Conservation (phyloP, 495 filamentous ascomycete species). For the Platismatia glauca region DNA sequence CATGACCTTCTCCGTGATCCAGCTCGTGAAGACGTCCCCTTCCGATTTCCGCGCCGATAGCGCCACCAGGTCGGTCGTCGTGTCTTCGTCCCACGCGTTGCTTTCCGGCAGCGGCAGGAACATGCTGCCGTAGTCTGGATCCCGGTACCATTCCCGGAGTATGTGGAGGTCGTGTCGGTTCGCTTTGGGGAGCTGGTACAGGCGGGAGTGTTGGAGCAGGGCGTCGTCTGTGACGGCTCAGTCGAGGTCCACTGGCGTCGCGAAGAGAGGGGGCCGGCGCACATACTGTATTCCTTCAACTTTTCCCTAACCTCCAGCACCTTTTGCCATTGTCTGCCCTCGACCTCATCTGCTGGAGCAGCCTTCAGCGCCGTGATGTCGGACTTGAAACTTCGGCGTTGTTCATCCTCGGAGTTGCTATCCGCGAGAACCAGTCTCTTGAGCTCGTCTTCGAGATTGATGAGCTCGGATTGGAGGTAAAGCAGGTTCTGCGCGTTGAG, state of each 20-base stretch:
- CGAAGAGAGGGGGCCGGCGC: neutral
- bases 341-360: constrained; percentile 9
- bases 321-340: constrained; percentile 26
- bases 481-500: constrained; percentile 30
- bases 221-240: constrained; percentile 5
- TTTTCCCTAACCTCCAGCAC: constrained; percentile 24
- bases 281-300: constrained; percentile 20
- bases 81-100: constrained; percentile 16
- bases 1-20: constrained; percentile 16
- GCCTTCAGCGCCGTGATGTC: constrained; percentile 9
- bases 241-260: neutral
- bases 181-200: constrained; percentile 19
- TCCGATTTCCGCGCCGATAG: constrained; percentile 15
- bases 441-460: constrained; percentile 5
- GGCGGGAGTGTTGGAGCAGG: constrained; percentile 13
- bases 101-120: constrained; percentile 15
- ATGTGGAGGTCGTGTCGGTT: constrained; percentile 18
- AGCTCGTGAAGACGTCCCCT: constrained; percentile 19
- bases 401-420: constrained; percentile 1
- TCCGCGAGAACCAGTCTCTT: constrained; percentile 1
- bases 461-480: constrained; percentile 29
- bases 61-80: constrained; percentile 13
- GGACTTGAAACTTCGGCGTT: constrained; percentile 3
- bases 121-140: constrained; percentile 19
- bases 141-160: constrained; percentile 23